Evolutionary conservation across 169 alveolate species (phyloP).

Genomic region (Cystoisospora suis): DNA sequence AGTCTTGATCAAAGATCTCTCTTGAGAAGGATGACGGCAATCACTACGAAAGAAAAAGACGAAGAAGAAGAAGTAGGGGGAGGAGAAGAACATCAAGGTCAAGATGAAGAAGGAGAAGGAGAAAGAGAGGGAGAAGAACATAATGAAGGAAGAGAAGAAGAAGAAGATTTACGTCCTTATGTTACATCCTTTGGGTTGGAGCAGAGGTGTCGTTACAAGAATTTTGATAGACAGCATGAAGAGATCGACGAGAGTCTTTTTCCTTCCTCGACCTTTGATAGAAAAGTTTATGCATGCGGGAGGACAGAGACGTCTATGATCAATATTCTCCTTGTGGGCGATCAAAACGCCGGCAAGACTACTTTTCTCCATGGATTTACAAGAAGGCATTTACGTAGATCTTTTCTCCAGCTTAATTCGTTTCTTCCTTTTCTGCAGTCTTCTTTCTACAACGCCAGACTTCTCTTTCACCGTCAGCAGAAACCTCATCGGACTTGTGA

Average conservation of each 20-base stretch:
- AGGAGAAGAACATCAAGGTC: neutral
- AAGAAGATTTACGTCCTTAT: conserved; percentile 18
- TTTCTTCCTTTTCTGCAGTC: conserved; percentile 62
- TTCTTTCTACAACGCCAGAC: conserved; percentile 50
- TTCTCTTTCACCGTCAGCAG: neutral
- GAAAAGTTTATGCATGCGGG: conserved; percentile 23
- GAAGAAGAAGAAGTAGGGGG: neutral
- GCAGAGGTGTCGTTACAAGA: conserved; percentile 53
- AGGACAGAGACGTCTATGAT: conserved; percentile 10
- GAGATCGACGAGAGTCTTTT: neutral
- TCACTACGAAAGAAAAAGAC: neutral
- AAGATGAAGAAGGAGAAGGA: neutral
- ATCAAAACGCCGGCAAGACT: conserved; percentile 67
- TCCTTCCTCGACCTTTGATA: neutral
- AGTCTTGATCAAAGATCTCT: neutral
- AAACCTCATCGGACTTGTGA: neutral
- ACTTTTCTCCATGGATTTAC: conserved; percentile 53
- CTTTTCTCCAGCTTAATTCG: conserved; percentile 25
- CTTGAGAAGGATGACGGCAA: neutral
- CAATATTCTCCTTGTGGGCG: conserved; percentile 56
- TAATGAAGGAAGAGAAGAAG: neutral
- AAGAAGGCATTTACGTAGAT: neutral
- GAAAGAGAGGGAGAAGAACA: neutral
- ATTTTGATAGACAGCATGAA: conserved; percentile 2
- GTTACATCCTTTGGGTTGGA: conserved; percentile 63